A percentile compares a stretch with the other conserved stretches of the same genome.
Evolutionary conservation across 495 filamentous ascomycete species (phyloP).

Genomic region (Annulohypoxylon bovei): DNA sequence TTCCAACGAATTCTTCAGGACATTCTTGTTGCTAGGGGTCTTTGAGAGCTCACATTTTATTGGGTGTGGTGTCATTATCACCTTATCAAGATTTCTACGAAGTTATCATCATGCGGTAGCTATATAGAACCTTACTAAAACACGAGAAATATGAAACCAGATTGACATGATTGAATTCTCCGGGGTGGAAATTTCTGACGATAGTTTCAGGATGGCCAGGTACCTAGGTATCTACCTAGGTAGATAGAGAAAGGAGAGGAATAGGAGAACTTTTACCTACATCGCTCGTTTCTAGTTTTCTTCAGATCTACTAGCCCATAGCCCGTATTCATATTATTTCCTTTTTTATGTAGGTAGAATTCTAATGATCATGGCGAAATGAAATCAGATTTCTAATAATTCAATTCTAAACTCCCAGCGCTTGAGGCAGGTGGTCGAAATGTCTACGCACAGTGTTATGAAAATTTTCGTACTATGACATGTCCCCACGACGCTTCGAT

Average conservation of each 20-base stretch:
- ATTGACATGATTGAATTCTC: neutral
- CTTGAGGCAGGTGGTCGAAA: neutral
- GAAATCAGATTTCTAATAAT: neutral
- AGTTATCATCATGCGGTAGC: too few species aligned
- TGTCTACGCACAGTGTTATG: neutral
- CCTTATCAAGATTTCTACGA: too few species aligned
- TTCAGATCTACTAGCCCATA: neutral
- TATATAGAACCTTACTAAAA: too few species aligned
- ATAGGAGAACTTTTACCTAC: neutral
- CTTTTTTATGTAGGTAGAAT: neutral
- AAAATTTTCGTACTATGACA: neutral
- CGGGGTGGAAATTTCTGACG: neutral
- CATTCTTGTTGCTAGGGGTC: neutral
- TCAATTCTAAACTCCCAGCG: neutral
- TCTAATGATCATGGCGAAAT: neutral
- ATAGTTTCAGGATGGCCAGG: too few species aligned
- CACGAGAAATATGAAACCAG: neutral
- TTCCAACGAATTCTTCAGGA: conserved; percentile 2
- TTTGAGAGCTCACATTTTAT: too few species aligned
- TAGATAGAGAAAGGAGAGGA: neutral
- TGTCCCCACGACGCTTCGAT: conserved; percentile 1
- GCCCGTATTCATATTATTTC: neutral
- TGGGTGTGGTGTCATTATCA: neutral
- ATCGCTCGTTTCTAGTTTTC: neutral
- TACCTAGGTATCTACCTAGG: too few species aligned